Percentiles rank a stretch among this genome's conserved stretches.
These are phyloP conservation scores for Dioszegia crocea DNA, from an alignment of 768 basidiomycete species.

Conservation along the genomic window DNA sequence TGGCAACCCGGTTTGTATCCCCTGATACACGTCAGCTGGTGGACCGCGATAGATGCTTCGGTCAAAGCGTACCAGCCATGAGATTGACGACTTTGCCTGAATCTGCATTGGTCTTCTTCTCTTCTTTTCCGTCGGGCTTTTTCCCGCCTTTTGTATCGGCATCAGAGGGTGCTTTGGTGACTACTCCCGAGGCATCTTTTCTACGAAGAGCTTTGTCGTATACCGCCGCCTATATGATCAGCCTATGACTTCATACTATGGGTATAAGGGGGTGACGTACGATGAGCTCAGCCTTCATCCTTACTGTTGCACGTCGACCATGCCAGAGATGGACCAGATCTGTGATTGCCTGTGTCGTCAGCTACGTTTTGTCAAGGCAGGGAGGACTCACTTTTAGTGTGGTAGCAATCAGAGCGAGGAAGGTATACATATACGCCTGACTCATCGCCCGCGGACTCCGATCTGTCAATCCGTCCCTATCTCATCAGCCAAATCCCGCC, in stretches of 20 bases:
- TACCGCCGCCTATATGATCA: constrained; percentile 51
- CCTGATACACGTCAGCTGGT: constrained; percentile 15
- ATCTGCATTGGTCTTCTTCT: constrained; percentile 61
- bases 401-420: constrained; percentile 65
- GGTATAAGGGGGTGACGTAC: constrained; percentile 13
- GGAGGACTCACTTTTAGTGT: constrained; percentile 54
- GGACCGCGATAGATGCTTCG: background rate
- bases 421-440: constrained; percentile 71
- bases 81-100: constrained; percentile 85
- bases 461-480: constrained; percentile 37
- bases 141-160: constrained; percentile 19
- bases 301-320: constrained; percentile 67
- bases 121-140: constrained; percentile 17
- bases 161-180: constrained; percentile 38
- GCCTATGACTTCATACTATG: background rate
- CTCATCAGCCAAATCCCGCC: no score
- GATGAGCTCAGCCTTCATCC: constrained; percentile 69
- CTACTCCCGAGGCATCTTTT: constrained; percentile 74
- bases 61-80: constrained; percentile 57
- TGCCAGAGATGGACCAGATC: constrained; percentile 56
- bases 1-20: constrained; percentile 35
- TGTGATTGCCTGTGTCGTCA: constrained; percentile 21
- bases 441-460: constrained; percentile 57
- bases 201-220: constrained; percentile 83
- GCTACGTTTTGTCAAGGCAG: background rate